A percentile compares a stretch with the other conserved stretches of the same genome.
These are phyloP conservation scores for Isochrysis galbana DNA, from an alignment of 78 protist genomes.

Conservation along the genomic window DNA sequence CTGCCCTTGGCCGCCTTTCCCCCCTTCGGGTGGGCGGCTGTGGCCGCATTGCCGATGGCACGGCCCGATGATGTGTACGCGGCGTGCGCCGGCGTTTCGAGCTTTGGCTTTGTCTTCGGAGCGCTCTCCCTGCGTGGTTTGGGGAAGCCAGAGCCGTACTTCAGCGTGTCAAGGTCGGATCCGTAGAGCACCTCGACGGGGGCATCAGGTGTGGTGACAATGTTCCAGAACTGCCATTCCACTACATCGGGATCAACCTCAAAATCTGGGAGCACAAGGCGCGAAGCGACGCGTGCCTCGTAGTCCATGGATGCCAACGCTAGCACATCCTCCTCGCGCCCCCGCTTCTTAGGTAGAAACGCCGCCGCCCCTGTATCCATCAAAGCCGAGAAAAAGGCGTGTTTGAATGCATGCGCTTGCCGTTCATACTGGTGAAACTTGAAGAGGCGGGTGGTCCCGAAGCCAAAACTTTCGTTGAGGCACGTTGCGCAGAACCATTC, in stretches of 20 bases:
- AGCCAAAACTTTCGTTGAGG: background rate
- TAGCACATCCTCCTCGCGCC: background rate
- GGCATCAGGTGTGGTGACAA: background rate
- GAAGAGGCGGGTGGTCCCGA: background rate
- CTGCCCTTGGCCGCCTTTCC: background rate
- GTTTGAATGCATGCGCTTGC: conserved; percentile 19
- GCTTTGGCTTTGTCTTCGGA: too few relatives aligned
- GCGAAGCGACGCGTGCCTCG: background rate
- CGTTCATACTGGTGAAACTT: background rate
- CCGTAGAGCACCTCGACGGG: conserved; percentile 27
- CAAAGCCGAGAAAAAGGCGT: background rate
- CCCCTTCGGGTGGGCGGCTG: background rate
- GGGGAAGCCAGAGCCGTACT: conserved; percentile 12
- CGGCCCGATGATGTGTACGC: background rate
- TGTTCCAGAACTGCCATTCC: conserved; percentile 29
- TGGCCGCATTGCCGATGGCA: background rate
- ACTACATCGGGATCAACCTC: background rate
- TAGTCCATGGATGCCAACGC: background rate
- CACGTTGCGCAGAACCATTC: conserved; percentile 9
- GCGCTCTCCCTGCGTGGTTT: background rate
- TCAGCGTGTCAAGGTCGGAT: background rate
- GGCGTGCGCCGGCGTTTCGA: too few relatives aligned
- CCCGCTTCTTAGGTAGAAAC: too few relatives aligned
- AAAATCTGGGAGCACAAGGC: background rate
- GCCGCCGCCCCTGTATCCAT: background rate